A percentile compares a stretch with the other conserved stretches of the same genome.
phyloP scores from a whole-genome alignment of 176 grass and related monocot genomes.

The Cenchrus americanus region DNA sequence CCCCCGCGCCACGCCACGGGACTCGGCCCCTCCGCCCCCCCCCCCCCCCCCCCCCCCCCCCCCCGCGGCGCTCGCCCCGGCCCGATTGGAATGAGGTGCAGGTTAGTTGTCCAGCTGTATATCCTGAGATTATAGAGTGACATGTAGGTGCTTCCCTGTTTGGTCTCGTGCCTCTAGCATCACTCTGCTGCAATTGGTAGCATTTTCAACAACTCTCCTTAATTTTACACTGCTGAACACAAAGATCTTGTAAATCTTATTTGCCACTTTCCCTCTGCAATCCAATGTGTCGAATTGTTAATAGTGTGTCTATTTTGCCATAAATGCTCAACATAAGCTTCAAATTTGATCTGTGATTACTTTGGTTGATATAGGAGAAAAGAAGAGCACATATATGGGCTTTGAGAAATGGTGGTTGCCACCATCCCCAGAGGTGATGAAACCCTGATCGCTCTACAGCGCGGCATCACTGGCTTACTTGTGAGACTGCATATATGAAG shows the following conservation, averaged over 20 bases:
- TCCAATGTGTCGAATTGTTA: not conserved
- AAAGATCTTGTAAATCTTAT: slow-evolving; percentile 9
- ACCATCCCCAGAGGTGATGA: slow-evolving; percentile 72
- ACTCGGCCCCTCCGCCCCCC: no score
- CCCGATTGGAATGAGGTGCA: no score
- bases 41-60: no score
- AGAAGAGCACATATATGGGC: slow-evolving; percentile 72
- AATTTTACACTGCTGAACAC: not conserved
- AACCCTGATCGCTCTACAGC: slow-evolving; percentile 83
- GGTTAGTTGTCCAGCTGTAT: no score
- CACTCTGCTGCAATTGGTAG: not conserved
- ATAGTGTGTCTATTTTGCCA: not conserved
- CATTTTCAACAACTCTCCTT: not conserved
- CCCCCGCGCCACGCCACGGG: no score
- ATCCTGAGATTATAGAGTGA: not conserved
- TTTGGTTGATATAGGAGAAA: slow-evolving; percentile 42
- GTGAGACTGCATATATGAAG: slow-evolving; percentile 99
- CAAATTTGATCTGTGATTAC: not conserved
- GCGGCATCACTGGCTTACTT: slow-evolving; percentile 83
- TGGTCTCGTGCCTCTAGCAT: not conserved
- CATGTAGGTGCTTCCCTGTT: not conserved
- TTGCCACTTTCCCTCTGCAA: not conserved
- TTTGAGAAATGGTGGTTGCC: slow-evolving; percentile 93
- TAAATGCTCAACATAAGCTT: not conserved
- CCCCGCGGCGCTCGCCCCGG: no score